Evolutionary conservation across 768 basidiomycete species (phyloP), one percentile per base, ranked within the genome.

Genomic region (Russula sp.): DNA sequence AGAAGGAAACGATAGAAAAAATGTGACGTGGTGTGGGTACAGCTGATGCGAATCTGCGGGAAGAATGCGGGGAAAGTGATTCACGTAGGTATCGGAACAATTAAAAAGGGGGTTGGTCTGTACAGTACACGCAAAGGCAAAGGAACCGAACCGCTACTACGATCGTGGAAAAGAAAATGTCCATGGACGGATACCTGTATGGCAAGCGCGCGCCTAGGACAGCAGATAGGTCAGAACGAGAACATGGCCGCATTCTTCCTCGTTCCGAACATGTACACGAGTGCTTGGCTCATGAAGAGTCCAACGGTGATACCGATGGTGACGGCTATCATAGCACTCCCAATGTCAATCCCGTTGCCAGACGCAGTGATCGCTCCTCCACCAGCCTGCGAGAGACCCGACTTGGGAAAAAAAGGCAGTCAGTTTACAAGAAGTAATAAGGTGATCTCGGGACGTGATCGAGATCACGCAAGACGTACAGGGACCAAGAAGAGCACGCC

Each of bases 281-380:
- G 73, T 11, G 90, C 86, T 71, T 91, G 89, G 68, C 89, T 91
- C 81, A 89, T 90, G 76, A 93, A 94, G 49, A 94, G 73, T 18
- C 92, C 91, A 55, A 93, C 90, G 0, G 91, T 94, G 68, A 94
- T 93, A 34, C 92, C 92, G 61, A 94, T 91, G 0, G 90, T 88
- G 53, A 94, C 91, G n/a, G 87, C 83, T 64, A 91, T 89, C 88
- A 92, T 92, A 8, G 91, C 87, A 39, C 86, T 84, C 65, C 91
- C 88, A 57, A 93, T 89, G 67, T 91, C 90, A 65, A 93, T 90
- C 27, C 86, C 87, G 70, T 83, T 85, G 20, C 89, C 90, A 66
- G 87, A 86, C 3, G 88, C 88, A 5, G 88, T 85, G 67, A 94
- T 86, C 42, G 58, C 53, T 5, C 90, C 91, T 55, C 91, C 91